These are phyloP conservation scores for Megacollybia platyphylla DNA, from an alignment of 1,284 basidiomycete genomes.

Conservation along the genomic window DNA sequence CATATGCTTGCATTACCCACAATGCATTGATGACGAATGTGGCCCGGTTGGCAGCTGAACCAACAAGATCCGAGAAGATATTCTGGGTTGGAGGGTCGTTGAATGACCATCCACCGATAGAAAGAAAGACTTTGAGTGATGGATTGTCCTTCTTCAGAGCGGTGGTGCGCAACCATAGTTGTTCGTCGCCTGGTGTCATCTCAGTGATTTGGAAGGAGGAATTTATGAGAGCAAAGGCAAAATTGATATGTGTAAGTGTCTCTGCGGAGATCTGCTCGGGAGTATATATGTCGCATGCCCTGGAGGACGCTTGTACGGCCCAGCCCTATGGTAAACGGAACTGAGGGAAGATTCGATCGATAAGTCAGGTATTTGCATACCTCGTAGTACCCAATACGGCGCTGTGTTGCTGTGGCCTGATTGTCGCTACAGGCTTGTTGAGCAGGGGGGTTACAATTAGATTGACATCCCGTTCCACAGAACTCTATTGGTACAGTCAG, in stretches of 20 bases:
- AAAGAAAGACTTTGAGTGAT: slow-evolving; percentile 11
- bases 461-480: no score
- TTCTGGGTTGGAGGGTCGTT: slow-evolving; percentile 9
- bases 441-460: no score
- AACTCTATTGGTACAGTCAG: no score
- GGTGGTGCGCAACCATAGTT: slow-evolving; percentile 11
- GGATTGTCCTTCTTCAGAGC: slow-evolving; percentile 11
- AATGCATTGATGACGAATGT: slow-evolving; percentile 56
- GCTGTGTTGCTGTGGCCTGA: no score
- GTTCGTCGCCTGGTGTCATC: slow-evolving; percentile 9
- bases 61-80: slow-evolving; percentile 60
- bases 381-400: no score
- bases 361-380: no score
- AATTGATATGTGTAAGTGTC: slow-evolving; percentile 7
- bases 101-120: slow-evolving; percentile 14
- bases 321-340: no score
- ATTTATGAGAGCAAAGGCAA: slow-evolving; percentile 12
- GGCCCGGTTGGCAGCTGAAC: slow-evolving; percentile 31
- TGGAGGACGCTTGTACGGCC: no score
- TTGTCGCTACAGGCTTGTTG: no score
- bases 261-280: no score
- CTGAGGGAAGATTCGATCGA: no score
- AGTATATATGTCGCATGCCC: no score
- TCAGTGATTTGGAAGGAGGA: slow-evolving; percentile 10
- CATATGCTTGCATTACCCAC: slow-evolving; percentile 38